Conservation (phyloP, 2,329 filamentous ascomycete species). For the Trichoderma oligosporum region DNA sequence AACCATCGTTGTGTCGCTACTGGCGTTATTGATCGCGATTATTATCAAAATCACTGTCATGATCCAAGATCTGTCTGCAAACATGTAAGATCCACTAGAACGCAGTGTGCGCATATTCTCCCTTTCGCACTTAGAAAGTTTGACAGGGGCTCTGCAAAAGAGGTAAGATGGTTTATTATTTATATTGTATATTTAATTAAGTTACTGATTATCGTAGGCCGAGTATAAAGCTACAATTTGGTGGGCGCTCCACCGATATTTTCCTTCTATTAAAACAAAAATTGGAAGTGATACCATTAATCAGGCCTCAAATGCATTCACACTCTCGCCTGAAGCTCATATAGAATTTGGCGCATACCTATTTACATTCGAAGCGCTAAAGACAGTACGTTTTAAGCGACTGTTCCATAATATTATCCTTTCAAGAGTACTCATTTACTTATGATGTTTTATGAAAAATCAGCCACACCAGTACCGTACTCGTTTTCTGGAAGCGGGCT, state of each 20-base stretch:
- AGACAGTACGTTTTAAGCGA: not conserved
- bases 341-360: not conserved
- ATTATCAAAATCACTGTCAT: not conserved
- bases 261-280: not conserved
- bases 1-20: not conserved
- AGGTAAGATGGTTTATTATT: not conserved
- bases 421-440: no score
- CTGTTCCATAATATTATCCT: no score
- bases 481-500: no score
- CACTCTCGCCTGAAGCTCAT: not conserved
- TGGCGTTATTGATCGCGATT: not conserved
- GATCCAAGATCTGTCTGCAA: no score
- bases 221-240: not conserved
- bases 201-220: not conserved
- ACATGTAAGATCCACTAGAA: not conserved
- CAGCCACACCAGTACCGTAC: not conserved
- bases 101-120: not conserved
- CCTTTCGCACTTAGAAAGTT: not conserved
- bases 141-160: not conserved
- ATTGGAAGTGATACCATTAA: not conserved
- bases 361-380: not conserved
- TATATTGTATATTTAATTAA: no score
- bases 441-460: not conserved
- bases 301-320: not conserved
- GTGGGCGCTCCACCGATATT: not conserved